These are phyloP conservation scores for Solanum chaucha DNA, from an alignment of 257 asterid genomes.

Conservation along the genomic window DNA sequence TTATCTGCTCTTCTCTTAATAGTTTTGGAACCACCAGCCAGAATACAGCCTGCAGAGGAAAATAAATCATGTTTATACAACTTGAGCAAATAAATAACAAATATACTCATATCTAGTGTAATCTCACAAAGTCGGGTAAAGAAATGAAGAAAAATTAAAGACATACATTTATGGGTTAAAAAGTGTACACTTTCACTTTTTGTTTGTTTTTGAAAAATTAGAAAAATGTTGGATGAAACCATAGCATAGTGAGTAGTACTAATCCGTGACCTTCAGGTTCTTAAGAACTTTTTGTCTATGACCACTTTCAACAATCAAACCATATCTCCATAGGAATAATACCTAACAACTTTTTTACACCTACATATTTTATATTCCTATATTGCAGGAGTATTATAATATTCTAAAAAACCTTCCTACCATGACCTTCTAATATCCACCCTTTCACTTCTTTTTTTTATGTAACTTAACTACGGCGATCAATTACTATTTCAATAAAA, in stretches of 20 bases:
- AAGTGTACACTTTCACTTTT: background rate
- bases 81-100: background rate
- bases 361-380: background rate
- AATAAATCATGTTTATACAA: background rate
- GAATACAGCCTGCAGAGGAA: slow-evolving; percentile 49
- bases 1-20: slow-evolving; percentile 54
- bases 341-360: background rate
- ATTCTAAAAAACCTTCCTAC: background rate
- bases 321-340: background rate
- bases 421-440: background rate
- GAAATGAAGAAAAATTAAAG: background rate
- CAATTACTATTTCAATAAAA: background rate
- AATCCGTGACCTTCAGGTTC: background rate
- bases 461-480: background rate
- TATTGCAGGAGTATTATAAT: background rate
- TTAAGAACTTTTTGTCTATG: background rate
- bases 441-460: background rate
- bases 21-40: slow-evolving; percentile 74
- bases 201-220: no score
- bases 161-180: background rate
- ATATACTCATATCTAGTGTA: no score
- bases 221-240: background rate
- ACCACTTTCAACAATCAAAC: background rate
- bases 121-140: background rate
- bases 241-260: background rate